These are phyloP conservation scores for Gentiana macrophylla DNA, from an alignment of 257 asterid genomes.

Conservation along the genomic window DNA sequence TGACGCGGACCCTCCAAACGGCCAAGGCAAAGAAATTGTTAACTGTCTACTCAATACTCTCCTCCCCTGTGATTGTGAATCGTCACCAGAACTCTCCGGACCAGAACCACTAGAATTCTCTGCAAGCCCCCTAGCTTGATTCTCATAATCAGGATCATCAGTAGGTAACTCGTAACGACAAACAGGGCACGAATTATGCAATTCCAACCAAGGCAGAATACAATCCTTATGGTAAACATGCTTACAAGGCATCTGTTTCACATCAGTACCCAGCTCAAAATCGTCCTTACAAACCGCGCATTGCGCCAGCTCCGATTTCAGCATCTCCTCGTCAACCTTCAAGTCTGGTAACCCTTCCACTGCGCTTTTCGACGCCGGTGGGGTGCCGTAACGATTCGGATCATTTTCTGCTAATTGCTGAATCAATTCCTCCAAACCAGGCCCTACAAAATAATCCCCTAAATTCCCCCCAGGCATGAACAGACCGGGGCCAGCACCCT, in stretches of 20 bases:
- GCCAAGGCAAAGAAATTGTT: slow-evolving; percentile 39
- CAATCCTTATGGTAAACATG: slow-evolving; percentile 71
- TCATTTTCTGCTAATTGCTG: slow-evolving; percentile 79
- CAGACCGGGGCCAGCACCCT: slow-evolving; percentile 15
- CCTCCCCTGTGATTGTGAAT: slow-evolving; percentile 20
- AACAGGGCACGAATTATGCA: slow-evolving; percentile 81
- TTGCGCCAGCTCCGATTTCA: slow-evolving; percentile 52
- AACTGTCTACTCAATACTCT: slow-evolving; percentile 22
- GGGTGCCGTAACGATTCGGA: slow-evolving; percentile 62
- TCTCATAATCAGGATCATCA: slow-evolving; percentile 72
- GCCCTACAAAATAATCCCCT: slow-evolving; percentile 65
- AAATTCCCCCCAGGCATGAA: slow-evolving; percentile 25
- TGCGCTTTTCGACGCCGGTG: slow-evolving; percentile 57
- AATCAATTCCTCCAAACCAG: slow-evolving; percentile 64
- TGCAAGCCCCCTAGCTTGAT: slow-evolving; percentile 9
- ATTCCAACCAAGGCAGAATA: slow-evolving; percentile 69
- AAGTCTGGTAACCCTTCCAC: slow-evolving; percentile 40
- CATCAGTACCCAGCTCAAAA: slow-evolving; percentile 43
- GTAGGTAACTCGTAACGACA: slow-evolving; percentile 81
- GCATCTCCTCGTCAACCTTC: slow-evolving; percentile 36
- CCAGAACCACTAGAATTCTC: slow-evolving; percentile 10
- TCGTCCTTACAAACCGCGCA: slow-evolving; percentile 88
- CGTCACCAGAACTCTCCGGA: slow-evolving; percentile 14
- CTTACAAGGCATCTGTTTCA: slow-evolving; percentile 77
- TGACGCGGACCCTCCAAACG: slow-evolving; percentile 33